These are phyloP conservation scores for Suillus subluteus DNA, from an alignment of 768 basidiomycete genomes.

Conservation along the genomic window DNA sequence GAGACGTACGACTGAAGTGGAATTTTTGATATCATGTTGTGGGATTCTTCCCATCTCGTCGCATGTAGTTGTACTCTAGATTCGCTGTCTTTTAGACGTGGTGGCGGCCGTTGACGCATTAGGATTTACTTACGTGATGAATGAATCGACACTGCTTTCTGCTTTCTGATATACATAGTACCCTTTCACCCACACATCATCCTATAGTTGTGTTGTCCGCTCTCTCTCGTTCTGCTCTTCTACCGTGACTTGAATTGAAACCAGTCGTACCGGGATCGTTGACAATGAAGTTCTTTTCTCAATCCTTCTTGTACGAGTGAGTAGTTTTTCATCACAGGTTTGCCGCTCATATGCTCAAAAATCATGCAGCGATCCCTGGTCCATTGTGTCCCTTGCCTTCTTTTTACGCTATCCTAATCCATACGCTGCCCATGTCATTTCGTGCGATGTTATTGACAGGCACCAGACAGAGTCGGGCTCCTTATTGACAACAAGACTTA, in stretches of 20 bases:
- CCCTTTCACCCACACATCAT: neutral
- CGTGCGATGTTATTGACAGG: conserved; percentile 94
- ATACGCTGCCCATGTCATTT: conserved; percentile 89
- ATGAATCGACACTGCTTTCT: neutral
- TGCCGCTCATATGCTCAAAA: conserved; percentile 19
- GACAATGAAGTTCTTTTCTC: conserved; percentile 57
- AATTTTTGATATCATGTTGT: neutral
- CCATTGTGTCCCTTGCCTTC: conserved; percentile 90
- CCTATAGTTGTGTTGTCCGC: neutral
- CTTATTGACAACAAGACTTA: conserved; percentile 85
- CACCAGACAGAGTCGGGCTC: conserved; percentile 71
- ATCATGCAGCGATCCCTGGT: conserved; percentile 80
- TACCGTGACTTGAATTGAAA: conserved; percentile 4
- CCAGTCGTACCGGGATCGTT: conserved; percentile 38
- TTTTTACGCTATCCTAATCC: conserved; percentile 97
- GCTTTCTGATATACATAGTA: neutral
- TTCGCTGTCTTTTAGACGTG: neutral
- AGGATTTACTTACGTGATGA: conserved; percentile 13
- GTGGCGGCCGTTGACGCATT: conserved; percentile 2
- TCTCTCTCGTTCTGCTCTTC: neutral
- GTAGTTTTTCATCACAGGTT: conserved; percentile 25
- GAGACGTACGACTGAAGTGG: conserved; percentile 46
- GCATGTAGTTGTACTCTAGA: neutral
- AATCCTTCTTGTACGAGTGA: conserved; percentile 61
- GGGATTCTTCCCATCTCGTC: neutral